These are phyloP conservation scores for Scheffersomyces insectosa DNA, from an alignment of 1,139 yeast genomes.

Conservation along the genomic window DNA sequence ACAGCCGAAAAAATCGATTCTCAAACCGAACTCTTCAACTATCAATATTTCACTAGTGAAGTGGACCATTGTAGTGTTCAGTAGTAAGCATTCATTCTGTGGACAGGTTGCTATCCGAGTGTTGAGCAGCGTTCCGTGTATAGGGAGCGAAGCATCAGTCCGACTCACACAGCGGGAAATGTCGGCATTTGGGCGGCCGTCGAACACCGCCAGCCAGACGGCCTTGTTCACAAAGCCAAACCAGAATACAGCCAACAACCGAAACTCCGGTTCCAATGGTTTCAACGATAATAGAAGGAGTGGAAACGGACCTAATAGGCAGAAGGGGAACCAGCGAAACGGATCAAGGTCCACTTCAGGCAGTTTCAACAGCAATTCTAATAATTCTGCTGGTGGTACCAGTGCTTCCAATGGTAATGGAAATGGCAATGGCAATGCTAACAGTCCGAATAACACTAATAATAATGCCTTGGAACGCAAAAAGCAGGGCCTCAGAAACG, in stretches of 20 bases:
- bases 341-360: background rate
- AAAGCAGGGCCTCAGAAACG: background rate
- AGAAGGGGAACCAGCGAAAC: conserved; percentile 3
- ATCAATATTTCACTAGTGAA: too few relatives aligned
- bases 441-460: background rate
- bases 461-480: background rate
- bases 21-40: too few relatives aligned
- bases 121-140: too few relatives aligned
- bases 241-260: conserved; percentile 7
- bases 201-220: too few relatives aligned
- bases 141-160: too few relatives aligned
- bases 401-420: conserved; percentile 2
- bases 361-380: background rate
- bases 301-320: conserved; percentile 12
- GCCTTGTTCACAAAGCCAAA: too few relatives aligned
- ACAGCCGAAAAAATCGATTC: too few relatives aligned
- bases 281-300: conserved; percentile 21
- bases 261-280: conserved; percentile 5
- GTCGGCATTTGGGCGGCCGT: too few relatives aligned
- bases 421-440: background rate
- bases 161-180: too few relatives aligned
- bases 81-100: too few relatives aligned
- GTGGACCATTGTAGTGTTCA: too few relatives aligned
- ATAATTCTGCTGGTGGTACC: background rate
- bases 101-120: too few relatives aligned